These are phyloP conservation scores for Terana coerulea DNA, from an alignment of 768 basidiomycete species.

Conservation along the genomic window DNA sequence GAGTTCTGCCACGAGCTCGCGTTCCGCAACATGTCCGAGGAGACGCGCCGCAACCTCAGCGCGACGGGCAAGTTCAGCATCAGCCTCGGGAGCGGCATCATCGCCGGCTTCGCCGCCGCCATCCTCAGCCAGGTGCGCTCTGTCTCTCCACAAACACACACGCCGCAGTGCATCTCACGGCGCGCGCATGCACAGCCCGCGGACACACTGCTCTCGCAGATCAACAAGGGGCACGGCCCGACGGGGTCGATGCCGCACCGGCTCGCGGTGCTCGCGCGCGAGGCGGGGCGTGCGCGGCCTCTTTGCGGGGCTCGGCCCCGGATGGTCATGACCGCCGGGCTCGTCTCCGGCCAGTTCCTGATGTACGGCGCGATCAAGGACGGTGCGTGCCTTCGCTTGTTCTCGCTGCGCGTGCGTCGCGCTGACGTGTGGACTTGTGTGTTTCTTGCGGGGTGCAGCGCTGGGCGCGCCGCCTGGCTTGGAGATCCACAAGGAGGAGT, in stretches of 20 bases:
- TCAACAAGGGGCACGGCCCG: constrained; percentile 86
- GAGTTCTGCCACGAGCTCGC: constrained; percentile 78
- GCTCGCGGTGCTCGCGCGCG: constrained; percentile 54
- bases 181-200: constrained; percentile 49
- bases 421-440: background rate
- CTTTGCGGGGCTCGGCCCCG: constrained; percentile 81
- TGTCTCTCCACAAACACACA: background rate
- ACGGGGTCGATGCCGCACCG: constrained; percentile 69
- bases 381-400: constrained; percentile 32
- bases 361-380: constrained; percentile 75
- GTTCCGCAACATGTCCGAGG: constrained; percentile 65
- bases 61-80: constrained; percentile 50
- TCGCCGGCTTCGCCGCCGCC: constrained; percentile 78
- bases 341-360: constrained; percentile 77
- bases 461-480: constrained; percentile 63
- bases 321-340: constrained; percentile 84
- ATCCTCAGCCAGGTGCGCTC: constrained; percentile 67
- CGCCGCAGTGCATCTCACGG: background rate
- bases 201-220: constrained; percentile 76
- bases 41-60: constrained; percentile 51
- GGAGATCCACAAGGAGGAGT: constrained; percentile 68
- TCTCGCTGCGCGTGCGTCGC: no score
- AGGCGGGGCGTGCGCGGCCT: constrained; percentile 69
- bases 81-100: constrained; percentile 67
- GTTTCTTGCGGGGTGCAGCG: constrained; percentile 27